Evolutionary conservation across 1,284 basidiomycete genomes (phyloP), one percentile per base, ranked within the genome.

Genomic region (Gomphus bonarii): DNA sequence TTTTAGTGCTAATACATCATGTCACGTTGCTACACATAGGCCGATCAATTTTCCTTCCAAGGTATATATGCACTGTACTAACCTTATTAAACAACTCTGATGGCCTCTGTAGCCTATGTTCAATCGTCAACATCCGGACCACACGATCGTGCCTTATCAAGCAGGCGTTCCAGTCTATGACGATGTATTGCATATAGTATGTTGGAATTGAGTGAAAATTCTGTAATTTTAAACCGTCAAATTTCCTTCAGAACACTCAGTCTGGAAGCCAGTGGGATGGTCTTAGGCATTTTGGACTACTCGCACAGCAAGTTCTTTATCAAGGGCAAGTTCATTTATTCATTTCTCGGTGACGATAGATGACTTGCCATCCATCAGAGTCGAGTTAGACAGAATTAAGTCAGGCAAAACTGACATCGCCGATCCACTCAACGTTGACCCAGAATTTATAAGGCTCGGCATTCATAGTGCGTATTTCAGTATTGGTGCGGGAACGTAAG

Each of bases 231-330:
- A 2, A 35, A 11, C 54, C 46, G 40, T 36, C 12, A 22, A 18
- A 4, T 30, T 40, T 18, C 42, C 30, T 25, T 7, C 61, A 87
- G 82, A 88, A 88, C 61, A 82, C 84, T 0, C 85, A 88, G 71
- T 84, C 82, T 0, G 84, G 85, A 25, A 77, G 83, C 3, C 86
- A 88, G 61, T 87, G 85, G 85, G 86, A 88, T 63, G 82, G 85
- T 3, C 58, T 85, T 63, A 75, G 77, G 60, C 83, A 86, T 61
- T 84, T 75, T 62, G 80, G 81, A 2, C 61, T 85, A 44, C 56
- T 69, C 2, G 73, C 47, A 4, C 36, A 78, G 31, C 73, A 72
- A 1, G 71, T 83, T 18, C 83, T 81, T 65, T 86, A 30, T 47
- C 50, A 57, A 55, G 52, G 52, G 52, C 36, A 54, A 14, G 36